Conservation (phyloP, 2,329 filamentous ascomycete genomes). For the Fusarium subtropicale region DNA sequence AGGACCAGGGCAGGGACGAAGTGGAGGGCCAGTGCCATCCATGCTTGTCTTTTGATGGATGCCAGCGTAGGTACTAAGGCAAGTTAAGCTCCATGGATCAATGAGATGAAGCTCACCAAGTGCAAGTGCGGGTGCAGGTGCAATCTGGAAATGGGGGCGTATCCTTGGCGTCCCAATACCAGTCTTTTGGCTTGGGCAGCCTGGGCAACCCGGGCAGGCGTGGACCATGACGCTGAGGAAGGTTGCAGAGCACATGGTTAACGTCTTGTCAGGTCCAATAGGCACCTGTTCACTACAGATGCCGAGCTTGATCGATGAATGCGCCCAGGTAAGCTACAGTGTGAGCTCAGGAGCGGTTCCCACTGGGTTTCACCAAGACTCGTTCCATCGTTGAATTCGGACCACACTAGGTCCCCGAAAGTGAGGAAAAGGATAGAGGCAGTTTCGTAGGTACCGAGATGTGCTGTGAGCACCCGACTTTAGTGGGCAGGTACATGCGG, state of each 20-base stretch:
- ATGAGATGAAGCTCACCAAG: slow-evolving; percentile 1
- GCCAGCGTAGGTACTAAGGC: neutral
- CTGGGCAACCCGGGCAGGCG: slow-evolving; percentile 3
- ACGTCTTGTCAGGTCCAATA: slow-evolving; percentile 4
- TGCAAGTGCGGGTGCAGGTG: neutral
- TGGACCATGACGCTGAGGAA: slow-evolving; percentile 23
- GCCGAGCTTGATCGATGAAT: slow-evolving; percentile 1
- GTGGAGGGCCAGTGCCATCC: slow-evolving; percentile 37
- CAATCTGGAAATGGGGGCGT: slow-evolving; percentile 25
- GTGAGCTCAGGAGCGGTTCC: slow-evolving; percentile 7
- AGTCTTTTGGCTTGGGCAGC: neutral
- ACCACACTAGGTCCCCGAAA: slow-evolving; percentile 2
- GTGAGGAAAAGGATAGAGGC: neutral
- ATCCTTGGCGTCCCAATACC: slow-evolving; percentile 20
- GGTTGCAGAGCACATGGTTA: slow-evolving; percentile 20
- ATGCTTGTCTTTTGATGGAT: slow-evolving; percentile 6
- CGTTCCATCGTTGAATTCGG: neutral
- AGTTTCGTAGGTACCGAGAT: slow-evolving; percentile 1
- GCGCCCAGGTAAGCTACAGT: slow-evolving; percentile 19
- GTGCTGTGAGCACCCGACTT: neutral
- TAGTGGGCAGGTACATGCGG: slow-evolving; percentile 41
- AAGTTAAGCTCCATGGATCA: neutral
- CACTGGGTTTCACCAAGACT: slow-evolving; percentile 26
- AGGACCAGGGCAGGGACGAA: slow-evolving; percentile 36
- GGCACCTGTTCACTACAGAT: neutral